Conservation (phyloP, 2,329 filamentous ascomycete species). For the Dactylonectria macrodidyma region DNA sequence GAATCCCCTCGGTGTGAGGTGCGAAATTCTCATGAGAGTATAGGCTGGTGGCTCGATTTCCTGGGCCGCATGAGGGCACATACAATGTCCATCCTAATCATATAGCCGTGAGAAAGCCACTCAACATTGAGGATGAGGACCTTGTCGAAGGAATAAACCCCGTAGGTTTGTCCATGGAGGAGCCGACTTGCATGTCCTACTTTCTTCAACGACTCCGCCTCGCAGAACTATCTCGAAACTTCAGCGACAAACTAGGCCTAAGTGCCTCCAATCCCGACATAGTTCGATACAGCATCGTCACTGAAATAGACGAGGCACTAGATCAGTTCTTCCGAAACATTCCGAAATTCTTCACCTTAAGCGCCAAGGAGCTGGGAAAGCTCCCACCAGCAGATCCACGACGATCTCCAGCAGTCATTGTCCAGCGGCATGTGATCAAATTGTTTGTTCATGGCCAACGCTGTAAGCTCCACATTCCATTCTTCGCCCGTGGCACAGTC, state of each 20-base stretch:
- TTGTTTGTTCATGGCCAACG: conserved; percentile 52
- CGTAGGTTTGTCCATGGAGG: conserved; percentile 48
- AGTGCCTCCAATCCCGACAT: conserved; percentile 48
- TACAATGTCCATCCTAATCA: conserved; percentile 57
- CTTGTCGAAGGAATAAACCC: conserved; percentile 49
- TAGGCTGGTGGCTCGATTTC: conserved; percentile 56
- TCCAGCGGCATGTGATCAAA: conserved; percentile 54
- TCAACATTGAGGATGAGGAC: conserved; percentile 57
- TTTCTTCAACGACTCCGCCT: conserved; percentile 57
- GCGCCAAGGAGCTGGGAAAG: conserved; percentile 33
- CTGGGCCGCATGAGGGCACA: conserved; percentile 53
- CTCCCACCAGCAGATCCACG: conserved; percentile 43
- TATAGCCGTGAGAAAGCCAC: conserved; percentile 56
- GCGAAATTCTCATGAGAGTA: conserved; percentile 21
- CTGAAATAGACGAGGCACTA: conserved; percentile 52
- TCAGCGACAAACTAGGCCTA: conserved; percentile 52
- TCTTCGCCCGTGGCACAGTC: conserved; percentile 52
- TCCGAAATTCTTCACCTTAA: conserved; percentile 49
- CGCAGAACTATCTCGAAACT: conserved; percentile 54
- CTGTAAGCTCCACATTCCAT: conserved; percentile 55
- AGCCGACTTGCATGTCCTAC: conserved; percentile 55
- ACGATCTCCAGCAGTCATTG: conserved; percentile 42
- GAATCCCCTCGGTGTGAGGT: no score
- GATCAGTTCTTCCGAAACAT: conserved; percentile 47
- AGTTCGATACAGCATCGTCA: conserved; percentile 50